Base-by-base conservation (phyloP, 768 basidiomycete species). In the Boletus pseudopeckii region DNA sequence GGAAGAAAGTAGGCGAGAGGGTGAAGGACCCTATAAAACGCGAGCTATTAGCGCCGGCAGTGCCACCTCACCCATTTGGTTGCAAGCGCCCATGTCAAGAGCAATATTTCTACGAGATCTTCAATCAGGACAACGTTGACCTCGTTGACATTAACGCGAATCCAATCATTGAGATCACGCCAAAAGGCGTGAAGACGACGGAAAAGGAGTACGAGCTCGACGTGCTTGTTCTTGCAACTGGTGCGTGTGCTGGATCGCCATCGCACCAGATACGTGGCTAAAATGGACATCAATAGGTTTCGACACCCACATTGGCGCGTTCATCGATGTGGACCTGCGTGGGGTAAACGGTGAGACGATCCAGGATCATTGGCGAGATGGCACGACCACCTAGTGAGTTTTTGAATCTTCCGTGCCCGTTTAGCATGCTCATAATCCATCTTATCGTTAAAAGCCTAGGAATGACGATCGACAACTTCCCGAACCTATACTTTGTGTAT, bases 381-480 rank as follows among this genome's bases (percentile, higher is more conserved):
- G 54, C n/a, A 34, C 42, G n/a, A 30, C 26, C 33, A 63, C 62
- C 7, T 64, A 54, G 58, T 64, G 17, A 33, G 62, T 28, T n/a
- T 3, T 37, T 26, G 18, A 13, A 42, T 22, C 6, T 0, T 39
- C 47, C 17, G 1, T 26, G 8, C 20, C 9, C 13, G 5, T 14
- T 34, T 17, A 15, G 3, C 8, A 24, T 9, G 15, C 8, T 18
- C 7, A 17, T 20, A 17, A 28, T 22, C 14, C 17, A n/a, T 48
- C 5, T 15, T 15, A 5, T 13, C 10, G 9, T 17, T 4, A 20
- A 45, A 39, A 57, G 57, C 18, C 39, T 58, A 3, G 52, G 57
- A 9, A 37, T 58, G 58, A 32, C 58, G 18, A 55, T 60, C 14
- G 52, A 59, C 9, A 59, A 59, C 13, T 54, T 64, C 48, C 58